Evolutionary conservation across 2,329 filamentous ascomycete species (phyloP).

Genomic region (Hymenoscyphus albidus): DNA sequence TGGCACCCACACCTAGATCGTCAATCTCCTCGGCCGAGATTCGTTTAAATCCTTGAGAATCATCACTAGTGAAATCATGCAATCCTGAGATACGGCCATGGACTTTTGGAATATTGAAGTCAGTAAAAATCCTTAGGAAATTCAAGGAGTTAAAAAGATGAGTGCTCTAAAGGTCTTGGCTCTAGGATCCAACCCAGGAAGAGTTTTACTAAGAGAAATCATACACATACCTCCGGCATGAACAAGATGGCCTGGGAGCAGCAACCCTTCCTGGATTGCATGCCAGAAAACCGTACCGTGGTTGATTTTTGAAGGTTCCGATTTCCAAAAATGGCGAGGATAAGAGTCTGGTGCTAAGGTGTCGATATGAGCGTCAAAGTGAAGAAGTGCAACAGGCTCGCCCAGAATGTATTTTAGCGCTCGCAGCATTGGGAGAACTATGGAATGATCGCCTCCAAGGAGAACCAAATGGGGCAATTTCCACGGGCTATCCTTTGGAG

Average conservation of each 20-base stretch:
- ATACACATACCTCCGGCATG: slow-evolving; percentile 23
- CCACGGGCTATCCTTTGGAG: slow-evolving; percentile 27
- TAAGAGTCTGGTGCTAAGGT: slow-evolving; percentile 29
- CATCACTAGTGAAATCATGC: slow-evolving; percentile 33
- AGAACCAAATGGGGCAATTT: slow-evolving; percentile 30
- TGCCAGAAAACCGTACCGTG: slow-evolving; percentile 36
- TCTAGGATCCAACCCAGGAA: no score
- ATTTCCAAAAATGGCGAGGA: slow-evolving; percentile 27
- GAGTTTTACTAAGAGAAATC: no score
- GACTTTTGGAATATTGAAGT: no score
- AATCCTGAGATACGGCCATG: slow-evolving; percentile 24
- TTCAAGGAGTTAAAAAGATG: no score
- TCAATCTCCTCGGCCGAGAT: slow-evolving; percentile 31
- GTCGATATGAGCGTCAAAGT: slow-evolving; percentile 32
- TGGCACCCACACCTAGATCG: slow-evolving; percentile 27
- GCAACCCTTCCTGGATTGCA: slow-evolving; percentile 34
- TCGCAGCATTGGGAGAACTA: slow-evolving; percentile 32
- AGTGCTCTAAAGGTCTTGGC: no score
- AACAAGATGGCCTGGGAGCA: slow-evolving; percentile 33
- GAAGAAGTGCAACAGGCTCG: slow-evolving; percentile 27
- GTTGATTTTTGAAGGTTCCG: slow-evolving; percentile 32
- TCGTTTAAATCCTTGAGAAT: slow-evolving; percentile 31
- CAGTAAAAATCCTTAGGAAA: no score
- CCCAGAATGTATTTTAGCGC: slow-evolving; percentile 33
- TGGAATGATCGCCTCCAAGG: slow-evolving; percentile 31